phyloP scores from a whole-genome alignment of 2,329 filamentous ascomycete genomes.

The Pseudopithomyces chartarum region DNA sequence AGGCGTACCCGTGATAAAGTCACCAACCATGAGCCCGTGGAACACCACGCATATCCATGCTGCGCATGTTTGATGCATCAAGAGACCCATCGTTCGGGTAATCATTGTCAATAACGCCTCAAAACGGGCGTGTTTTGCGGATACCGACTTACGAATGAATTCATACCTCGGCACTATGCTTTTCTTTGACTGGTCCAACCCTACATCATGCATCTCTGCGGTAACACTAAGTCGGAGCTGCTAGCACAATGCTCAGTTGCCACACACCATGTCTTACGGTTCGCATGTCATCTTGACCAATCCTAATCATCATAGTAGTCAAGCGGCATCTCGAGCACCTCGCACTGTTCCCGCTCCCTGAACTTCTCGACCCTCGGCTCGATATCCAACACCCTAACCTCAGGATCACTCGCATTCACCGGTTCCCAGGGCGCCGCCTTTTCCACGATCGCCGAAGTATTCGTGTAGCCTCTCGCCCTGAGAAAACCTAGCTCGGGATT shows the following conservation, averaged over 20 bases:
- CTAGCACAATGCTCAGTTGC: too few relatives aligned
- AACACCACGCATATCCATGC: too few relatives aligned
- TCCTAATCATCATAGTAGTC: slow-evolving; percentile 24
- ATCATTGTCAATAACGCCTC: too few relatives aligned
- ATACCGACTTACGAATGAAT: too few relatives aligned
- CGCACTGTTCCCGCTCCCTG: slow-evolving; percentile 32
- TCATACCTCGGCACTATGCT: too few relatives aligned
- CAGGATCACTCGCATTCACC: slow-evolving; percentile 12
- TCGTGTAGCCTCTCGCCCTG: slow-evolving; percentile 31
- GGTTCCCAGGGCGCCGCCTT: slow-evolving; percentile 20
- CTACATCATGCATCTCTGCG: neutral
- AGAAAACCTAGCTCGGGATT: slow-evolving; percentile 27
- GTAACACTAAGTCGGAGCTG: too few relatives aligned
- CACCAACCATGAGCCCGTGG: neutral
- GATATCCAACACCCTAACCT: slow-evolving; percentile 34
- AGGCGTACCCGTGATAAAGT: neutral
- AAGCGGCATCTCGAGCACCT: slow-evolving; percentile 27
- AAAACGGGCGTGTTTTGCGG: too few relatives aligned
- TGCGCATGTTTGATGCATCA: too few relatives aligned
- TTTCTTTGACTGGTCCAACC: too few relatives aligned
- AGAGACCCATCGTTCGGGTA: too few relatives aligned
- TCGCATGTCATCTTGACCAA: neutral
- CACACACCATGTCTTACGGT: neutral
- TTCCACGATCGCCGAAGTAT: slow-evolving; percentile 22
- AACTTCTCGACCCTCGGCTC: slow-evolving; percentile 21